phyloP scores from a whole-genome alignment of 306 rosid genomes.

The Casuarina glauca region DNA sequence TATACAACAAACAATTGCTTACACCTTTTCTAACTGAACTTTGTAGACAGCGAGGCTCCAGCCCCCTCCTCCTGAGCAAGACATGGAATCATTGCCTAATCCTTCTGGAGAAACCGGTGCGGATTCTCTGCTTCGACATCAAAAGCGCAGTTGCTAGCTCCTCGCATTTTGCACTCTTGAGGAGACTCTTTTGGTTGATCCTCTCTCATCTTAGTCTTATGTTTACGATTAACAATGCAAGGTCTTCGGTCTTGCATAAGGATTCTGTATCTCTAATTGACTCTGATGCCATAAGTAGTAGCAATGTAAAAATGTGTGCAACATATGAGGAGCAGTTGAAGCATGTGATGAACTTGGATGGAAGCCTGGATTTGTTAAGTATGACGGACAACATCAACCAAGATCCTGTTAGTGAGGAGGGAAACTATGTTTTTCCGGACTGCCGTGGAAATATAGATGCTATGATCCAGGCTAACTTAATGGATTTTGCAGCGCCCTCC shows the following conservation, averaged over 20 bases:
- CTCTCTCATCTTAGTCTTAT: slow-evolving; percentile 42
- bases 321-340: slow-evolving; percentile 59
- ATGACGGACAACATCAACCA: slow-evolving; percentile 6
- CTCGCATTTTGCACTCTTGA: slow-evolving; percentile 17
- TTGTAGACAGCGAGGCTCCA: slow-evolving; percentile 61
- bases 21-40: slow-evolving; percentile 32
- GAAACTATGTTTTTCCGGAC: slow-evolving; percentile 8
- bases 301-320: slow-evolving; percentile 29
- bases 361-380: slow-evolving; percentile 11
- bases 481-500: slow-evolving; percentile 31
- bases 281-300: slow-evolving; percentile 35
- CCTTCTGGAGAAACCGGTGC: slow-evolving; percentile 53
- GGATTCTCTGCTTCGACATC: slow-evolving; percentile 58
- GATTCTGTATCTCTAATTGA: slow-evolving; percentile 58
- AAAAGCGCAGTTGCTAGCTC: slow-evolving; percentile 68
- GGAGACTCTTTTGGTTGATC: slow-evolving; percentile 40
- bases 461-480: slow-evolving; percentile 34
- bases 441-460: slow-evolving; percentile 24
- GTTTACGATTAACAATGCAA: slow-evolving; percentile 30
- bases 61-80: slow-evolving; percentile 26
- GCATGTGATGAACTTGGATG: slow-evolving; percentile 42
- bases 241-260: slow-evolving; percentile 24
- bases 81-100: slow-evolving; percentile 83
- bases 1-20: slow-evolving; percentile 13
- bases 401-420: slow-evolving; percentile 16